phyloP scores from a whole-genome alignment of 2,329 filamentous ascomycete genomes.

The Aureobasidium sp. region DNA sequence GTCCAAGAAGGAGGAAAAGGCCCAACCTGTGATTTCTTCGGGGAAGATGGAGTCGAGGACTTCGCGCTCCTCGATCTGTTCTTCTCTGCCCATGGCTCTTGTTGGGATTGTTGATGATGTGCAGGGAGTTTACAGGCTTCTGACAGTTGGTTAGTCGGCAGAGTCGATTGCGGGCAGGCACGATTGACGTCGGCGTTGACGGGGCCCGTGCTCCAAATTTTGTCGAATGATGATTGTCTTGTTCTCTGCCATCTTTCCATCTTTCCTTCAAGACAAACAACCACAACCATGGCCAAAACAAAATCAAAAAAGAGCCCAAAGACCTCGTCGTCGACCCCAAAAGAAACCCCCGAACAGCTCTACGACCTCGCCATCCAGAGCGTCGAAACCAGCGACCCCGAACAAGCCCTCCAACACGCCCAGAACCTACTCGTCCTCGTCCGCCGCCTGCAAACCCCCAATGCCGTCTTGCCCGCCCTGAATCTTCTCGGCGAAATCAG shows the following conservation, averaged over 20 bases:
- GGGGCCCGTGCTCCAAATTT: constrained; percentile 7
- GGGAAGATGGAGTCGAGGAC: constrained; percentile 98
- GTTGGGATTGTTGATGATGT: too few relatives aligned
- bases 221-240: background rate
- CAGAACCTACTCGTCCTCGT: constrained; percentile 47
- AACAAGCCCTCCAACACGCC: constrained; percentile 50
- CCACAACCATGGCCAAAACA: constrained; percentile 45
- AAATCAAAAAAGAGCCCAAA: constrained; percentile 38
- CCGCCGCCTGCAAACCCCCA: constrained; percentile 32
- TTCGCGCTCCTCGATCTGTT: constrained; percentile 92
- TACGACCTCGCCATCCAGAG: constrained; percentile 51
- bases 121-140: too few relatives aligned
- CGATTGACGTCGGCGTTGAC: constrained; percentile 2
- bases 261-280: background rate
- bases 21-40: constrained; percentile 86
- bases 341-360: constrained; percentile 48
- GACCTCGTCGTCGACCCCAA: constrained; percentile 29
- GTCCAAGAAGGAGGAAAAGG: background rate
- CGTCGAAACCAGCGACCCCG: constrained; percentile 52
- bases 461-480: constrained; percentile 51
- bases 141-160: too few relatives aligned
- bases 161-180: too few relatives aligned
- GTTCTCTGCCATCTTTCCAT: background rate
- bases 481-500: constrained; percentile 75
- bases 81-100: constrained; percentile 54